Evolutionary conservation across 768 basidiomycete genomes (phyloP).

Genomic region (Tylopilus rubrobrunneus): DNA sequence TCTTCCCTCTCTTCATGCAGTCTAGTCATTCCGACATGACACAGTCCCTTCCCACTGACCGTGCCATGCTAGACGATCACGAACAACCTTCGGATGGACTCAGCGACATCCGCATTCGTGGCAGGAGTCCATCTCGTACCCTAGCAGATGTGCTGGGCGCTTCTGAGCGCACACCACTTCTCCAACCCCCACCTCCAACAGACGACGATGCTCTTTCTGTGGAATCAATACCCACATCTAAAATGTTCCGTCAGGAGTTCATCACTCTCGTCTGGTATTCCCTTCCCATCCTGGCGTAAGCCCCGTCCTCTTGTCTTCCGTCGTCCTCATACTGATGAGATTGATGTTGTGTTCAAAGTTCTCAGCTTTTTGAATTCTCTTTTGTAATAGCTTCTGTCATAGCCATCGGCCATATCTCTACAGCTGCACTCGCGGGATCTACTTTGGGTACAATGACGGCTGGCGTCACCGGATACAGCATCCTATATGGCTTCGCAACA

Average conservation of each 20-base stretch:
- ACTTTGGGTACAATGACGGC: too few relatives aligned
- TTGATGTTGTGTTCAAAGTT: slow-evolving; percentile 38
- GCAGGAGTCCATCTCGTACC: not conserved
- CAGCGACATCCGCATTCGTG: slow-evolving; percentile 17
- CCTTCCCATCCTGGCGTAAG: slow-evolving; percentile 69
- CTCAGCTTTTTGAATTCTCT: slow-evolving; percentile 71
- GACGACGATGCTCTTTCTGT: slow-evolving; percentile 24
- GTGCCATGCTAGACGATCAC: not conserved
- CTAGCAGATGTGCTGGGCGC: not conserved
- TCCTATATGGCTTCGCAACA: slow-evolving; percentile 36
- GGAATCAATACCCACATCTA: slow-evolving; percentile 20
- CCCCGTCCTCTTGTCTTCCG: slow-evolving; percentile 4
- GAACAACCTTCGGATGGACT: slow-evolving; percentile 11
- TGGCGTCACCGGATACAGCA: too few relatives aligned
- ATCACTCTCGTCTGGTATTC: slow-evolving; percentile 59
- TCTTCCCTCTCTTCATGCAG: too few relatives aligned
- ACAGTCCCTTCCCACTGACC: too few relatives aligned
- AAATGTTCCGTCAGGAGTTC: slow-evolving; percentile 56
- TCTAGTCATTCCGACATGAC: too few relatives aligned
- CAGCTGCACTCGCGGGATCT: too few relatives aligned
- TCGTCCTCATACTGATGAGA: not conserved
- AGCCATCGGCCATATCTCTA: too few relatives aligned
- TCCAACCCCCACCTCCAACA: slow-evolving; percentile 38
- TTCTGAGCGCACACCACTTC: slow-evolving; percentile 56
- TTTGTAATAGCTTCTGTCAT: too few relatives aligned